Evolutionary conservation across 192 early-diverging fungal species (phyloP), one percentile per base, ranked within the genome.

Genomic region (Mortierella antarctica): DNA sequence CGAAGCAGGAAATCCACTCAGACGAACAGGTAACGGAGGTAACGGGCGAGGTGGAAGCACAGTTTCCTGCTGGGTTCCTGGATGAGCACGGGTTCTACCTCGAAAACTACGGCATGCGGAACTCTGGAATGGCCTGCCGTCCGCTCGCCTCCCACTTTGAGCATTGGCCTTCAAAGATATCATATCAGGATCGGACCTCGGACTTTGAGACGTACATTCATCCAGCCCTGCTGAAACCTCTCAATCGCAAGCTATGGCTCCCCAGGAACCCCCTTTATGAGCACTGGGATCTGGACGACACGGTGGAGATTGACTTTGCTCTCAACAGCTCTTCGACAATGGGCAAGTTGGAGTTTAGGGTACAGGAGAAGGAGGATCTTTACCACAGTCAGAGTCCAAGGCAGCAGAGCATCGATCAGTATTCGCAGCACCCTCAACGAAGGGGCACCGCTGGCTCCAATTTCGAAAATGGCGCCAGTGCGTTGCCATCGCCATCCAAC

Each of bases 121-220:
- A 65, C 31, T 20, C 62, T 0, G 44, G 41, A 21, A 70, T 74
- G 62, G 20, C 44, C 0, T 58, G 18, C 13, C 54, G 13, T 1
- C 62, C 57, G 6, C 12, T 62, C 42, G 68, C 72, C 0, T 71
- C 82, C 0, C 82, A 76, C 53, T 76, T 76, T 57, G 71, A 75
- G 3, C 74, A 74, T 51, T 47, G 23, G 6, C 62, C 67, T 0
- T 76, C 67, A 52, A 74, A 61, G 11, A 60, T 62, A 42, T 46
- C 40, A 9, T 76, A 71, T 55, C 82, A 86, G n/a, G 85, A 86
- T 45, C 62, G 72, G 4, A 73, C 69, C 13, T 86, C 85, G 12
- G 65, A 66, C 6, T 83, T 83, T 52, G 82, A 86, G 59, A 84
- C 85, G n/a, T 86, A 86, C 21, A 65, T 75, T 20, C 85, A 86